These are phyloP conservation scores for Pichia sp. DNA, from an alignment of 1,139 yeast species.

Conservation along the genomic window DNA sequence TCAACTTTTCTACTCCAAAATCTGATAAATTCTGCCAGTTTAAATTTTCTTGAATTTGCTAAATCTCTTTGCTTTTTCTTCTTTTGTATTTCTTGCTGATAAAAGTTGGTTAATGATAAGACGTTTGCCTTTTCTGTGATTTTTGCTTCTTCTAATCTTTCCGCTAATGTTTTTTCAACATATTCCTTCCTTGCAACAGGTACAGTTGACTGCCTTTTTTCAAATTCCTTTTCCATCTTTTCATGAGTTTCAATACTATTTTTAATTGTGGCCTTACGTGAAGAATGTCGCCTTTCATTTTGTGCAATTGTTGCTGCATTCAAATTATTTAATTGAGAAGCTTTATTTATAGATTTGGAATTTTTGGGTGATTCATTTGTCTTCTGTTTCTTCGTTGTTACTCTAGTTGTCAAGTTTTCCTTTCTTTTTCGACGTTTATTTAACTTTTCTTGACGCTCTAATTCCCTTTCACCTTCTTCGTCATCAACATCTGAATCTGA, in stretches of 20 bases:
- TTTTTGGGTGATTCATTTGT: neutral
- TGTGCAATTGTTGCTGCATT: slow-evolving; percentile 26
- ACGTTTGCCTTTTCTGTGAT: slow-evolving; percentile 77
- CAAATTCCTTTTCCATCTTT: slow-evolving; percentile 65
- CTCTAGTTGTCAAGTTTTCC: slow-evolving; percentile 15
- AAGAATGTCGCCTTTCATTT: slow-evolving; percentile 61
- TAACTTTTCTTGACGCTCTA: slow-evolving; percentile 45
- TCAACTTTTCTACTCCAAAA: slow-evolving; percentile 36
- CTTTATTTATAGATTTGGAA: neutral
- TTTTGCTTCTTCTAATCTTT: slow-evolving; percentile 74
- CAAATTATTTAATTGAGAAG: slow-evolving; percentile 31
- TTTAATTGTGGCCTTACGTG: slow-evolving; percentile 71
- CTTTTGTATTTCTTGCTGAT: slow-evolving; percentile 78
- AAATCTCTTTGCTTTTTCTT: slow-evolving; percentile 72
- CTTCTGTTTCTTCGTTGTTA: slow-evolving; percentile 18
- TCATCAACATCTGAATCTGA: slow-evolving; percentile 39
- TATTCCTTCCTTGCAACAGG: slow-evolving; percentile 34
- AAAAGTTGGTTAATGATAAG: slow-evolving; percentile 64
- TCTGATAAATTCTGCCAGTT: slow-evolving; percentile 51
- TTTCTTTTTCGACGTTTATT: slow-evolving; percentile 38
- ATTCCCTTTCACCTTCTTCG: slow-evolving; percentile 61
- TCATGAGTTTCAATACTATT: slow-evolving; percentile 74
- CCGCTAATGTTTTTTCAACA: slow-evolving; percentile 73
- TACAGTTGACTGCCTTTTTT: slow-evolving; percentile 43
- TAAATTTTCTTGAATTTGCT: slow-evolving; percentile 57